phyloP scores from a whole-genome alignment of 768 basidiomycete species.

The Tricholoma terreum region DNA sequence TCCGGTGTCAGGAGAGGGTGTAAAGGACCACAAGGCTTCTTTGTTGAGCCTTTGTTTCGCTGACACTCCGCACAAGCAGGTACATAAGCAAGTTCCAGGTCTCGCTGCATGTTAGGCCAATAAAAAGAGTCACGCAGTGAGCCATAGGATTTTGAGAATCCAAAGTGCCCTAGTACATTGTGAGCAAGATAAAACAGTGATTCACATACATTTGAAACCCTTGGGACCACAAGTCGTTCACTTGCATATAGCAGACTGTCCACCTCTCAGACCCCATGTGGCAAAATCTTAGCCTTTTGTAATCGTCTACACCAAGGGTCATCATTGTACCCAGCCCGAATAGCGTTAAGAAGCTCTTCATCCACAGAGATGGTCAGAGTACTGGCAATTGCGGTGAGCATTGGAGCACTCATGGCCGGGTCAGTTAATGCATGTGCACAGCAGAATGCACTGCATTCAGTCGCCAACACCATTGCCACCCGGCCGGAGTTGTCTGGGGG shows the following conservation, averaged over 20 bases:
- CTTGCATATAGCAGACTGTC: too few relatives aligned
- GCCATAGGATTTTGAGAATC: conserved; percentile 10
- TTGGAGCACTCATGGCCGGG: neutral
- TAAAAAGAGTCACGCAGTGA: neutral
- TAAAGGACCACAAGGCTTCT: conserved; percentile 21
- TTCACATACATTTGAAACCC: neutral
- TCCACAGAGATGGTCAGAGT: neutral
- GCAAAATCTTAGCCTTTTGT: neutral
- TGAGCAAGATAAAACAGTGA: neutral
- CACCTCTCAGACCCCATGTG: neutral
- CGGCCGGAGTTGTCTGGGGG: neutral
- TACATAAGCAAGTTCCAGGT: conserved; percentile 5
- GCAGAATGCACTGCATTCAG: neutral
- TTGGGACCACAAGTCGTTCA: too few relatives aligned
- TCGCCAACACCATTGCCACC: neutral
- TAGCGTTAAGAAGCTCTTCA: neutral
- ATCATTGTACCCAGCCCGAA: neutral
- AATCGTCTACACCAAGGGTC: neutral
- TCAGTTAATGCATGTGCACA: neutral
- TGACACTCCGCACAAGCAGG: conserved; percentile 8
- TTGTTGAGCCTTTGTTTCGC: conserved; percentile 23
- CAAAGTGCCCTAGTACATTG: conserved; percentile 24
- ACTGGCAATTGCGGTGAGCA: neutral
- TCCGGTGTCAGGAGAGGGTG: conserved; percentile 19
- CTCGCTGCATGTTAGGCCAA: conserved; percentile 27